Evolutionary conservation across 371 early-diverging fungal species (phyloP), one percentile per base, ranked within the genome.

Genomic region (Zychaea mexicana): DNA sequence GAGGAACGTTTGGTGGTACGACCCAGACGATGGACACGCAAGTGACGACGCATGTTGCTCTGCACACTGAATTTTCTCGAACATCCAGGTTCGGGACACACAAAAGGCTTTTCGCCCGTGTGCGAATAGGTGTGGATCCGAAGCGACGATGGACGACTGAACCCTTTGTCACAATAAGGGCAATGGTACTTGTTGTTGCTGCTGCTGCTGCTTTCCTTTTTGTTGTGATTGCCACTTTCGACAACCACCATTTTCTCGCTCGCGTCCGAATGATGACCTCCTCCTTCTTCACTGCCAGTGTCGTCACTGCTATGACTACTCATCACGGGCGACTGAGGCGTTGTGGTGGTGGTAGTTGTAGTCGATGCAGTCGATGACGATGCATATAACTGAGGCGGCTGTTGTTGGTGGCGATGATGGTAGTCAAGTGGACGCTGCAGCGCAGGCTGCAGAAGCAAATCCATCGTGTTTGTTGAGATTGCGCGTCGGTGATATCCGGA

Each of bases 61-160:
- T 77, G 69, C 0, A 88, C 89, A 27, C 85, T 83, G 62, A 90
- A 90, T 30, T 70, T 70, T 63, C 83, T 78, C 8, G 74, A 73
- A 60, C 90, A 90, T 0, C 81, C 85, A 31, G 69, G 67, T 24
- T 70, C 74, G 2, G 70, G 59, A 60, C 90, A 90, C 26, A 71
- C 76, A 63, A 81, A 83, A 4, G 90, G 90, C 60, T 83, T 82
- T 62, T 89, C 88, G 24, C 89, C 88, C 3, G 90, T 88, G 57
- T 90, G 90, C 0, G 86, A 81, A 62, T 81, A 74, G 54, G 82
- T 79, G 67, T 89, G 89, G 15, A 86, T 87, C 2, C 74, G 70
- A 12, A 87, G 69, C 3, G 84, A 78, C 0, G 85, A 85, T 0
- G 89, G 89, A 30, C 89, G 76, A 2, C 87, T 73, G 53, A 89